Evolutionary conservation across 306 rosid species (phyloP).

Genomic region (Comarum palustre): DNA sequence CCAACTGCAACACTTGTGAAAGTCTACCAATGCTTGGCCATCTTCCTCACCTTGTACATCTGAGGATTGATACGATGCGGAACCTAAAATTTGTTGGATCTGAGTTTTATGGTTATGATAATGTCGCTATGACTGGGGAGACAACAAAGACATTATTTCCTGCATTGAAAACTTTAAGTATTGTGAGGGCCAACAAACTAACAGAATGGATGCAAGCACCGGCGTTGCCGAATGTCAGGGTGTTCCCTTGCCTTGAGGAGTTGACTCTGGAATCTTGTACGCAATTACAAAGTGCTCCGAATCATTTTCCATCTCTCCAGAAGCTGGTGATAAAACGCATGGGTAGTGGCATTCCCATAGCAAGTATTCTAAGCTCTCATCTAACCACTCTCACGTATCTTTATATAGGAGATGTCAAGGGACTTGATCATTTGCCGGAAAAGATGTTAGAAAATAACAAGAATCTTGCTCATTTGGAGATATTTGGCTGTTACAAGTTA

Average conservation of each 20-base stretch:
- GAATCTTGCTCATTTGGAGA: neutral
- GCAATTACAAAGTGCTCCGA: neutral
- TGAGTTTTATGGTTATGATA: neutral
- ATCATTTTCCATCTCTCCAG: neutral
- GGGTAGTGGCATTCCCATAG: neutral
- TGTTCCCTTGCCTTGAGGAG: slow-evolving; percentile 1
- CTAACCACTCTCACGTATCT: neutral
- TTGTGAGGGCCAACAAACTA: neutral
- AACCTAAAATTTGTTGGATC: neutral
- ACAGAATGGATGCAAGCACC: neutral
- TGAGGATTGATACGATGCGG: neutral
- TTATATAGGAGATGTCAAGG: neutral
- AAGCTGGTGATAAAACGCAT: neutral
- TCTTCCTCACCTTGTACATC: neutral
- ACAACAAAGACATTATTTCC: neutral
- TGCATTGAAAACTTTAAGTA: neutral
- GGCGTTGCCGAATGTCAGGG: neutral
- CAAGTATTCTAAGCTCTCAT: neutral
- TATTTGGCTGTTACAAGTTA: neutral
- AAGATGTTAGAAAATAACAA: neutral
- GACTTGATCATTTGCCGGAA: neutral
- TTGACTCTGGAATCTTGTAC: neutral
- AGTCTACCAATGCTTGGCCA: neutral
- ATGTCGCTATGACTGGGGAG: neutral
- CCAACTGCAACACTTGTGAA: neutral